These are phyloP conservation scores for Hapsidospora chrysogenum DNA, from an alignment of 495 filamentous ascomycete species.

Conservation along the genomic window DNA sequence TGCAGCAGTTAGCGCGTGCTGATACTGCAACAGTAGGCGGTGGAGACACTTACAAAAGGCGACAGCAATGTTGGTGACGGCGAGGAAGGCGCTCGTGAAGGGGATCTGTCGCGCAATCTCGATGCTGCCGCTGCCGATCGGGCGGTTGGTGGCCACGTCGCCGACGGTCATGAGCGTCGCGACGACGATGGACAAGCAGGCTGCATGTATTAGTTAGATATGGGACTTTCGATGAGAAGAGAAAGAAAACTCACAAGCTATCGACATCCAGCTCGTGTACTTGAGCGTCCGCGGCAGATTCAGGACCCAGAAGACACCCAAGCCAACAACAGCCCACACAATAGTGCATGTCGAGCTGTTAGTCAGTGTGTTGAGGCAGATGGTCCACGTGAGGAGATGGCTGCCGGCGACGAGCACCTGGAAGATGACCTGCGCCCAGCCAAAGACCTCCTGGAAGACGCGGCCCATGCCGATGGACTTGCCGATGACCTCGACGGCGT, in stretches of 20 bases:
- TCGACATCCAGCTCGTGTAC: slow-evolving; percentile 38
- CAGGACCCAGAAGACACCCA: slow-evolving; percentile 34
- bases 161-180: not conserved
- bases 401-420: slow-evolving; percentile 53
- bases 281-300: slow-evolving; percentile 45
- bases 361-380: slow-evolving; percentile 45
- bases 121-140: not conserved
- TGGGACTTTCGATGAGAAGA: slow-evolving; percentile 18
- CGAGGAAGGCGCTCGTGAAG: slow-evolving; percentile 25
- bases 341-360: slow-evolving; percentile 41
- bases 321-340: slow-evolving; percentile 22
- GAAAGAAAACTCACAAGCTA: slow-evolving; percentile 31
- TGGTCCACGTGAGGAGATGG: slow-evolving; percentile 47
- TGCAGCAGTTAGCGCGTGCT: not conserved
- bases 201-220: slow-evolving; percentile 9
- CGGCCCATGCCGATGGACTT: slow-evolving; percentile 25
- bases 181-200: not conserved
- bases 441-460: slow-evolving; percentile 33
- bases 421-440: slow-evolving; percentile 39
- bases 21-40: not conserved
- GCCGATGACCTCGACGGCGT: slow-evolving; percentile 42
- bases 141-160: not conserved
- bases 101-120: not conserved
- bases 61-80: slow-evolving; percentile 48
- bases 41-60: slow-evolving; percentile 15